Conservation (phyloP, 2,329 filamentous ascomycete species). For the Magnaporthales sp. region DNA sequence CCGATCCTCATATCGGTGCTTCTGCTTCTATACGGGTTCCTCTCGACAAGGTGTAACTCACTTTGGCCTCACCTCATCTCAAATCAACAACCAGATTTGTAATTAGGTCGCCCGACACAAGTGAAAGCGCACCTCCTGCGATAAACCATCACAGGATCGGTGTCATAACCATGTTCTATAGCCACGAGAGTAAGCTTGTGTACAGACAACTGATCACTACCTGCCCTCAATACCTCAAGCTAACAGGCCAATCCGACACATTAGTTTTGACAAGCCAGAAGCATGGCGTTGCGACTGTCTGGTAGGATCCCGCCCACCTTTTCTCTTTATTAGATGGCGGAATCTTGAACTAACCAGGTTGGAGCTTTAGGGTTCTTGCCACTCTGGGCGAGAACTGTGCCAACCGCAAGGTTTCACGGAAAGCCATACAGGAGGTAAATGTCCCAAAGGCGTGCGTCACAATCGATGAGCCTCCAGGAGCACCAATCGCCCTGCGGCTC, state of each 20-base stretch:
- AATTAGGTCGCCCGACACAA: not conserved
- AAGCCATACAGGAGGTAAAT: slow-evolving; percentile 81
- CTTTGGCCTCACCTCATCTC: not conserved
- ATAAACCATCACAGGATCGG: not conserved
- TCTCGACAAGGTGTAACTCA: not conserved
- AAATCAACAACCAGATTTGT: not conserved
- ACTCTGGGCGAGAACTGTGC: slow-evolving; percentile 70
- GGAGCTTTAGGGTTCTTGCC: slow-evolving; percentile 66
- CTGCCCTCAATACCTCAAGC: slow-evolving; percentile 14
- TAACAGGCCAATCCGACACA: not conserved
- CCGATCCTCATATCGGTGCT: not conserved
- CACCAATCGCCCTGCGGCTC: slow-evolving; percentile 80
- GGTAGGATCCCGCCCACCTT: slow-evolving; percentile 44
- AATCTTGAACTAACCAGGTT: not conserved
- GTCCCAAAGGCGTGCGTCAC: slow-evolving; percentile 79
- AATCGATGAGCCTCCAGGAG: slow-evolving; percentile 69
- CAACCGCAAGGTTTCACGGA: slow-evolving; percentile 68
- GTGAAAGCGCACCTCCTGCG: not conserved
- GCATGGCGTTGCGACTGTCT: slow-evolving; percentile 91
- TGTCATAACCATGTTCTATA: slow-evolving; percentile 43
- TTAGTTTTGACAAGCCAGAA: slow-evolving; percentile 73
- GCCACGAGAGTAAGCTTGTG: slow-evolving; percentile 71
- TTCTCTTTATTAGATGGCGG: not conserved
- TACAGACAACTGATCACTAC: not conserved
- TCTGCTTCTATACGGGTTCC: not conserved